Evolutionary conservation across 1,284 basidiomycete species (phyloP).

Genomic region (Cutaneotrichosporon mucoides): DNA sequence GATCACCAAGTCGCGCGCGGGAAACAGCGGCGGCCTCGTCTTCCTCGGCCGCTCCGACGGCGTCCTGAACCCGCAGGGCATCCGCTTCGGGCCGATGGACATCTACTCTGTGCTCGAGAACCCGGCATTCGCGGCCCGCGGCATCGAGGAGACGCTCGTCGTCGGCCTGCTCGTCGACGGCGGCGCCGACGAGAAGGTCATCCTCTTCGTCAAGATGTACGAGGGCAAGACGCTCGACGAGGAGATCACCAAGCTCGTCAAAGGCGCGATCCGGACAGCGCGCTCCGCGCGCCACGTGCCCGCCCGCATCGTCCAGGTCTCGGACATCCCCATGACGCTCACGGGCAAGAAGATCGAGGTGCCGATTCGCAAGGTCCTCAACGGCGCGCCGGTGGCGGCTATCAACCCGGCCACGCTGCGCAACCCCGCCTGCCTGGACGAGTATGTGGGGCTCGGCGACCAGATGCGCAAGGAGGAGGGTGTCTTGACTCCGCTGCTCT

Average conservation of each 20-base stretch:
- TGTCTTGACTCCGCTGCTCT: constrained; percentile 17
- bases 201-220: constrained; percentile 67
- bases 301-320: constrained; percentile 62
- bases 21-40: constrained; percentile 70
- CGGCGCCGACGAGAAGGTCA: constrained; percentile 73
- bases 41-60: constrained; percentile 82
- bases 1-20: constrained; percentile 61
- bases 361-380: constrained; percentile 59
- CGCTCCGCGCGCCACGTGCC: constrained; percentile 73
- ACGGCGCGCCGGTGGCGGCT: constrained; percentile 63
- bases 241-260: constrained; percentile 59
- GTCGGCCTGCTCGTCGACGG: constrained; percentile 68
- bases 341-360: constrained; percentile 79
- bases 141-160: constrained; percentile 66
- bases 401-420: constrained; percentile 72
- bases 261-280: constrained; percentile 60
- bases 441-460: constrained; percentile 61
- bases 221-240: constrained; percentile 56
- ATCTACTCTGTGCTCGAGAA: constrained; percentile 76
- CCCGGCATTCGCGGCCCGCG: constrained; percentile 50
- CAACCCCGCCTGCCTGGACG: constrained; percentile 68
- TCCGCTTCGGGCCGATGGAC: constrained; percentile 79
- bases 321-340: constrained; percentile 75
- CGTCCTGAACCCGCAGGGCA: constrained; percentile 77
- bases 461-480: constrained; percentile 52